These are phyloP conservation scores for Hirschfeldia incana DNA, from an alignment of 345 rosid species.

Conservation along the genomic window DNA sequence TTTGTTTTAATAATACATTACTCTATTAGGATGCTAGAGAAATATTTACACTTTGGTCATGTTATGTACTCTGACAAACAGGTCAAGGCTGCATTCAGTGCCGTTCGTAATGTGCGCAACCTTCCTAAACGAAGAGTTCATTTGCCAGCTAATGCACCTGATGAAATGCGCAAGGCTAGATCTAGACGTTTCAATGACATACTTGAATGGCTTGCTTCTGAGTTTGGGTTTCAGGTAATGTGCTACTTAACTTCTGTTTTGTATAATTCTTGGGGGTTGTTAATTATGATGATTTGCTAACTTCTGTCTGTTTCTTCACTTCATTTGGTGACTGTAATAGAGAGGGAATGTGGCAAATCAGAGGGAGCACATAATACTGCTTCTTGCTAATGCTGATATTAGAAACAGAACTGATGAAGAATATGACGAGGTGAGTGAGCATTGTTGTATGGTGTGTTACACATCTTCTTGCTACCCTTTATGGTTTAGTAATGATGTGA, in stretches of 20 bases:
- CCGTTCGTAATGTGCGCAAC: conserved; percentile 54
- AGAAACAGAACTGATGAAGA: conserved; percentile 48
- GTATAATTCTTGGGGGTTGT: background rate
- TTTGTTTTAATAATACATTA: background rate
- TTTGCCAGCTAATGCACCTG: conserved; percentile 29
- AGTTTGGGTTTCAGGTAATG: conserved; percentile 93
- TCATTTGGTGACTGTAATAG: conserved; percentile 52
- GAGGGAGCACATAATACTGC: conserved; percentile 89
- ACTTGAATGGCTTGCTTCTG: conserved; percentile 87
- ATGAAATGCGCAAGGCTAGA: conserved; percentile 49
- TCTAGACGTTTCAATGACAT: conserved; percentile 53
- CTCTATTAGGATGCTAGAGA: background rate
- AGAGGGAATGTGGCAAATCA: conserved; percentile 98
- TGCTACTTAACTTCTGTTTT: background rate
- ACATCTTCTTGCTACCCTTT: conserved; percentile 1
- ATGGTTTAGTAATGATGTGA: conserved; percentile 36
- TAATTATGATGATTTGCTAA: conserved; percentile 1
- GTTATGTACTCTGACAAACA: conserved; percentile 29
- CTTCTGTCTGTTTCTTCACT: background rate
- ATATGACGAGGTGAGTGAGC: conserved; percentile 49
- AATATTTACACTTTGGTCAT: conserved; percentile 6
- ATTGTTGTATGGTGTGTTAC: background rate
- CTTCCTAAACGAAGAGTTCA: conserved; percentile 54
- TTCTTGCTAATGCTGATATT: conserved; percentile 85
- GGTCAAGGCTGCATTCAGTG: conserved; percentile 82